Base-by-base conservation (phyloP, 352 stramenopile genomes). In the Phytophthora pisi region DNA sequence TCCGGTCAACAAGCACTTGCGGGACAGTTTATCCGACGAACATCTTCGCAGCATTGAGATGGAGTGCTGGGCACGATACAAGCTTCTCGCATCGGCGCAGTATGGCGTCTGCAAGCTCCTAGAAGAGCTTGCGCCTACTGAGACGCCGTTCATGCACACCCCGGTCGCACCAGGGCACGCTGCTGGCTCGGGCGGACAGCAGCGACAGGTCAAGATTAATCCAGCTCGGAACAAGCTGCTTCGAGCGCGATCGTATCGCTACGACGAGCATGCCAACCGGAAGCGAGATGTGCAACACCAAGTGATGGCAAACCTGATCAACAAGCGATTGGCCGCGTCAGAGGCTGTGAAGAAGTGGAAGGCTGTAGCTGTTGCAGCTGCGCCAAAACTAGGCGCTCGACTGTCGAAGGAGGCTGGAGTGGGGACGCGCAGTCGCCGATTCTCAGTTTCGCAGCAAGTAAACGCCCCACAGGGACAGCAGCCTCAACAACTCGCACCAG, bases 31-130 rank as follows among this genome's bases (percentile, higher is more conserved):
- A 5, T 70, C 76, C n/a, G 79, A 89, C 15, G 56, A 71, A 0
- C 63, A 81, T 20, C 18, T 91, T 4, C 57, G 55, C 8, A 26
- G 57, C 1, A 70, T 92, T 0, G 82, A 91, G 47, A 64, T 43
- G 0, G 84, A 92, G 49, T 85, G 78, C 61, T 92, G 84, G 84
- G 45, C 64, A 1, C 74, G 84, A 4, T 84, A 70, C 38, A 78
- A 75, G 18, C 78, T 81, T n/a, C 56, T 88, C 2, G 65, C 69
- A 8, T 49, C 64, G 2, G 61, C 89, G 11, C 61, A 80, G 24
- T 70, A 76, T 53, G 57, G 31, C 0, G 64, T 86, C 0, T 57
- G 9, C 1, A 66, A 73, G 2, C 62, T 87, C 38, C 71, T 86
- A 59, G 63, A 88, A 0, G 66, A 65, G 1, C 54, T 90, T 5